Percentiles rank a stretch among this genome's conserved stretches.
These are phyloP conservation scores for Corrigiola litoralis DNA, from an alignment of 179 eudicot species.

Conservation along the genomic window DNA sequence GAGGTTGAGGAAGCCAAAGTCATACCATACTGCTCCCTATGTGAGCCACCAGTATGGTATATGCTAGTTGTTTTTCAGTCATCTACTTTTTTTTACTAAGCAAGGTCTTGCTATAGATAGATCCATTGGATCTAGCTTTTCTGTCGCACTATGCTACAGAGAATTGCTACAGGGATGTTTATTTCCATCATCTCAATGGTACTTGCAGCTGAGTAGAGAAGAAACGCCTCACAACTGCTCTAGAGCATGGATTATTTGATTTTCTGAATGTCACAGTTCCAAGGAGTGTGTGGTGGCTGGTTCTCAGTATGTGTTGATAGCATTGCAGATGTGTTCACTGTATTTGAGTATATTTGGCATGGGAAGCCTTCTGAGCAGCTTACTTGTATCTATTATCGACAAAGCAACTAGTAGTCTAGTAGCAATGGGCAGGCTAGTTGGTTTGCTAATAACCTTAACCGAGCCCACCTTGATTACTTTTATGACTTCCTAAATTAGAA, in stretches of 20 bases:
- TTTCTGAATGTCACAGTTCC: conserved; percentile 34
- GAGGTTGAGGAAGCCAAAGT: conserved; percentile 54
- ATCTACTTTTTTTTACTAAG: conserved; percentile 50
- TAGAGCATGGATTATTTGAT: conserved; percentile 40
- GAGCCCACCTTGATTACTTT: conserved; percentile 55
- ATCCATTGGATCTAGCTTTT: conserved; percentile 28
- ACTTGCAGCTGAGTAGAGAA: conserved; percentile 45
- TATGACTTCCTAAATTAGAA: too few species aligned
- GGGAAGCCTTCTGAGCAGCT: conserved; percentile 42
- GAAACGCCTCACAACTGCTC: conserved; percentile 36
- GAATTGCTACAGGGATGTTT: conserved; percentile 43
- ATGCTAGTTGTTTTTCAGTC: conserved; percentile 44
- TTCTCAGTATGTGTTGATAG: conserved; percentile 52
- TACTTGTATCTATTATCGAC: conserved; percentile 21
- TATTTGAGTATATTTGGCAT: conserved; percentile 38
- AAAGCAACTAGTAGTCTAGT: conserved; percentile 23
- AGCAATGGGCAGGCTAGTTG: conserved; percentile 39
- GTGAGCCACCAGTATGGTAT: conserved; percentile 45
- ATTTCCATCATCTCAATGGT: conserved; percentile 36
- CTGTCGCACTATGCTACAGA: conserved; percentile 50
- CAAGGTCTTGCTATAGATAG: conserved; percentile 60
- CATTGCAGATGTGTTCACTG: conserved; percentile 36
- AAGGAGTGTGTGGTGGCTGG: conserved; percentile 60
- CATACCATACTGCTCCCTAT: conserved; percentile 46
- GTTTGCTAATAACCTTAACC: conserved; percentile 51